Evolutionary conservation across 352 stramenopile species (phyloP).

Genomic region (Globisporangium echinulatum): DNA sequence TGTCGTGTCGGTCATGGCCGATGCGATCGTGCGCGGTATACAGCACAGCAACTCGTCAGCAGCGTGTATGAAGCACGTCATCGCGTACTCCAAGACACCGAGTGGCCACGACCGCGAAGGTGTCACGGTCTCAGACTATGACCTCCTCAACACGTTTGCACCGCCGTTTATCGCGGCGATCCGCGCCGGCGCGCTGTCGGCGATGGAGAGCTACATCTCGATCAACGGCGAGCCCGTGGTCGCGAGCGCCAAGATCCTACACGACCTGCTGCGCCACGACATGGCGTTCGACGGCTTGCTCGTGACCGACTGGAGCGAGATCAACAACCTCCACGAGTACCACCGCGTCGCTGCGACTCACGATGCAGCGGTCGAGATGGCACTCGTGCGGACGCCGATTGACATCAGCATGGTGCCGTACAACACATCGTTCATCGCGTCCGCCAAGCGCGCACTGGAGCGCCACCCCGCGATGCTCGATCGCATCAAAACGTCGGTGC

Average conservation of each 20-base stretch:
- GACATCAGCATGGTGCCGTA: conserved; percentile 90
- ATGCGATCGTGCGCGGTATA: conserved; percentile 73
- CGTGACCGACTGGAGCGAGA: conserved; percentile 91
- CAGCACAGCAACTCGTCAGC: conserved; percentile 60
- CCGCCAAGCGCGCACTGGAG: conserved; percentile 31
- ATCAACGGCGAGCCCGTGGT: conserved; percentile 90
- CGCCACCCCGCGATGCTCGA: conserved; percentile 24
- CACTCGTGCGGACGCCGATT: conserved; percentile 68
- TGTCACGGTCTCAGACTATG: conserved; percentile 69
- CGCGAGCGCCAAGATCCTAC: conserved; percentile 70
- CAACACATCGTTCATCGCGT: conserved; percentile 44
- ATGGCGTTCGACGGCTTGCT: conserved; percentile 85
- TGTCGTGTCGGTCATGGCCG: conserved; percentile 74
- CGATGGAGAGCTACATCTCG: conserved; percentile 94
- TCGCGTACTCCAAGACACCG: conserved; percentile 81
- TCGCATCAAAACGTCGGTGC: conserved; percentile 50
- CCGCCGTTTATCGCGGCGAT: conserved; percentile 82
- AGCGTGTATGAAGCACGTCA: conserved; percentile 89
- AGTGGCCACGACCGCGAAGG: conserved; percentile 76
- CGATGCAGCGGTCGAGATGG: conserved; percentile 59
- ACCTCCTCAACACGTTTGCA: conserved; percentile 83
- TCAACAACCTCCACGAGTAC: conserved; percentile 79
- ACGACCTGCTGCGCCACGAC: conserved; percentile 78
- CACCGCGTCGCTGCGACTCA: conserved; percentile 44
- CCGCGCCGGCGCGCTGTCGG: conserved; percentile 68